phyloP scores from a whole-genome alignment of 495 filamentous ascomycete genomes.

The Beverwykella pulmonaria region DNA sequence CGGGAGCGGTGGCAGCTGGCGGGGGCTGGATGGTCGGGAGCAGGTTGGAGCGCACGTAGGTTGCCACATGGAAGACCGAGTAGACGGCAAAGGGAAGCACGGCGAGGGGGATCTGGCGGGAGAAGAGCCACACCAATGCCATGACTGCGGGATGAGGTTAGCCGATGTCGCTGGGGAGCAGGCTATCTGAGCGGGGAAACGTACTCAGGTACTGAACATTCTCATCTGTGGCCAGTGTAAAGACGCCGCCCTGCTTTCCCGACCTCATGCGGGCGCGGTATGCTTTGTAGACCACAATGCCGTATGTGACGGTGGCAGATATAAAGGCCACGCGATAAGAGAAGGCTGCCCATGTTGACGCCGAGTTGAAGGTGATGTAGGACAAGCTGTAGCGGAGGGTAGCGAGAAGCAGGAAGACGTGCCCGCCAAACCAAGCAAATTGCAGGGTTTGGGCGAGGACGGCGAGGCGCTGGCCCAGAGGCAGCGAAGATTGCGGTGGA shows the following conservation, averaged over 20 bases:
- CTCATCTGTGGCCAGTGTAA: conserved; percentile 79
- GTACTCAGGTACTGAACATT: conserved; percentile 96
- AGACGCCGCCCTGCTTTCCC: conserved; percentile 56
- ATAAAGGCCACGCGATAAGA: conserved; percentile 89
- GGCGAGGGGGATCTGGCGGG: conserved; percentile 83
- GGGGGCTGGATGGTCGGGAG: conserved; percentile 63
- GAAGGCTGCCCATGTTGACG: conserved; percentile 70
- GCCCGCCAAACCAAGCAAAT: conserved; percentile 88
- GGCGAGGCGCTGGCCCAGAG: conserved; percentile 73
- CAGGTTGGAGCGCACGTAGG: conserved; percentile 72
- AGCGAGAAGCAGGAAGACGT: conserved; percentile 80
- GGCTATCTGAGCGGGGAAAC: conserved; percentile 43
- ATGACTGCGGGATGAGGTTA: conserved; percentile 61
- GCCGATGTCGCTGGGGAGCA: conserved; percentile 2
- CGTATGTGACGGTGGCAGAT: conserved; percentile 87
- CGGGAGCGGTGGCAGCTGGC: conserved; percentile 55
- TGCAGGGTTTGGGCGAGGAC: conserved; percentile 84
- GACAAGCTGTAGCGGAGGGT: conserved; percentile 80
- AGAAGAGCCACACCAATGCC: conserved; percentile 94
- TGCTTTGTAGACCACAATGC: conserved; percentile 99
- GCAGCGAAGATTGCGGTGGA: conserved; percentile 70
- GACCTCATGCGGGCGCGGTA: conserved; percentile 73
- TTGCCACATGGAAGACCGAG: conserved; percentile 96
- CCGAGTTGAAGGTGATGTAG: conserved; percentile 80
- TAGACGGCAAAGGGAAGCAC: conserved; percentile 95